Base-by-base conservation (phyloP, 371 early-diverging fungal species). In the Haplosporangium sp. region DNA sequence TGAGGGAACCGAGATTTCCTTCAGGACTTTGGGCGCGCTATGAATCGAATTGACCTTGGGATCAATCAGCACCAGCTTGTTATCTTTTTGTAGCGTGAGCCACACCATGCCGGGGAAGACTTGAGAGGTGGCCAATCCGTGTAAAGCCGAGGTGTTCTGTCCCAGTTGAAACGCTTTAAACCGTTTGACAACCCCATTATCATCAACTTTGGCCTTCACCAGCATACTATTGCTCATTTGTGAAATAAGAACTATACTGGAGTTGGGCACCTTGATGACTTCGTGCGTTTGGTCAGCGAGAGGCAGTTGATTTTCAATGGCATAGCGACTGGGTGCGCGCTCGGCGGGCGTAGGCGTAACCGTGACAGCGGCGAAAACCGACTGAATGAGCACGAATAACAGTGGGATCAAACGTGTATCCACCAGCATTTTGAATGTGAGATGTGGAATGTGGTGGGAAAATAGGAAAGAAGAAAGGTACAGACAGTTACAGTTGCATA, bases 201-300 rank as follows among this genome's bases (percentile, higher is more conserved):
- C 16, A 48, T 73, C 46, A 51, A 73, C 67, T 1, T 18, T 9
- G 12, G 64, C 68, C 52, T 67, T 73, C 40, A 73, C 16, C 18
- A 73, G 64, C 13, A 73, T 68, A 18, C 74, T 73, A 60, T 73
- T 64, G 41, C 60, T 64, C 55, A 64, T 40, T 53, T 73, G 74
- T 0, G 74, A 73, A n/a, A 73, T 63, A n/a, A 67, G 63, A n/a
- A 73, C 21, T 18, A 67, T 47, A 9, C 38, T 21, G 9, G 52
- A 47, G 40, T 51, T 7, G 18, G 60, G 45, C 6, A 73, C 55
- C 38, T 50, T 55, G 55, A 67, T 14, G 55, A 73, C 60, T 16
- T 73, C 74, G 40, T 73, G 74, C 5, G 74, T 73, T 45, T 67
- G 64, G 1, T 23, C 45, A 14, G 74, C 64, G 2, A 20, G 0